These are phyloP conservation scores for Leishmania martiniquensis DNA, from an alignment of 208 protist genomes.

Conservation along the genomic window DNA sequence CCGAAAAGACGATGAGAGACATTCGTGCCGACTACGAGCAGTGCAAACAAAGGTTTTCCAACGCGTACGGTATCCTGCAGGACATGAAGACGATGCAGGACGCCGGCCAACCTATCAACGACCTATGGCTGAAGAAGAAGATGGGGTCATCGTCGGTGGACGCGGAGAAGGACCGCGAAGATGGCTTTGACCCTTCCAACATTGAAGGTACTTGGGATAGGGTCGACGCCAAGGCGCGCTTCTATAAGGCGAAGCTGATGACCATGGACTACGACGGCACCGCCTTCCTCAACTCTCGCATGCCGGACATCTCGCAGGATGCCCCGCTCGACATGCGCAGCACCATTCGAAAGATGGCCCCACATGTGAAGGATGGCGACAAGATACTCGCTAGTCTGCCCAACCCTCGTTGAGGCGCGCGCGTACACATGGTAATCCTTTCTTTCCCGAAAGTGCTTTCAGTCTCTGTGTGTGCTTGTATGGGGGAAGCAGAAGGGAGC, in stretches of 20 bases:
- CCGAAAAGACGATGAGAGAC: slow-evolving; percentile 36
- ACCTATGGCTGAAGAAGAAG: slow-evolving; percentile 82
- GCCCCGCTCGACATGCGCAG: slow-evolving; percentile 85
- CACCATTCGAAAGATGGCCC: slow-evolving; percentile 81
- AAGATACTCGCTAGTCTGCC: slow-evolving; percentile 77
- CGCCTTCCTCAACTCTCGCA: slow-evolving; percentile 50
- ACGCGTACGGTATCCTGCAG: slow-evolving; percentile 71
- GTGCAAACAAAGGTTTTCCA: slow-evolving; percentile 83
- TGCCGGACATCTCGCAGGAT: slow-evolving; percentile 78
- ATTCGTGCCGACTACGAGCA: slow-evolving; percentile 57
- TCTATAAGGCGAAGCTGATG: slow-evolving; percentile 89
- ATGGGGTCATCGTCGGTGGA: slow-evolving; percentile 44
- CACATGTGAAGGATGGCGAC: slow-evolving; percentile 84
- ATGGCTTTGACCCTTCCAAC: slow-evolving; percentile 80
- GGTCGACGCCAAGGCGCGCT: slow-evolving; percentile 78
- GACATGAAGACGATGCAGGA: slow-evolving; percentile 83
- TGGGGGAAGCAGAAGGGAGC: too few relatives aligned
- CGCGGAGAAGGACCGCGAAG: slow-evolving; percentile 44
- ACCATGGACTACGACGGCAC: slow-evolving; percentile 91
- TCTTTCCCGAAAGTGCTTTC: neutral
- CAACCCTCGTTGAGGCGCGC: slow-evolving; percentile 6
- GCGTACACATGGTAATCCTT: too few relatives aligned
- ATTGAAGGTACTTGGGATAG: slow-evolving; percentile 85
- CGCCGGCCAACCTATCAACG: slow-evolving; percentile 71
- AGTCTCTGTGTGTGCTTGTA: neutral